phyloP scores from a whole-genome alignment of 768 basidiomycete species.

The Serendipita vermifera region DNA sequence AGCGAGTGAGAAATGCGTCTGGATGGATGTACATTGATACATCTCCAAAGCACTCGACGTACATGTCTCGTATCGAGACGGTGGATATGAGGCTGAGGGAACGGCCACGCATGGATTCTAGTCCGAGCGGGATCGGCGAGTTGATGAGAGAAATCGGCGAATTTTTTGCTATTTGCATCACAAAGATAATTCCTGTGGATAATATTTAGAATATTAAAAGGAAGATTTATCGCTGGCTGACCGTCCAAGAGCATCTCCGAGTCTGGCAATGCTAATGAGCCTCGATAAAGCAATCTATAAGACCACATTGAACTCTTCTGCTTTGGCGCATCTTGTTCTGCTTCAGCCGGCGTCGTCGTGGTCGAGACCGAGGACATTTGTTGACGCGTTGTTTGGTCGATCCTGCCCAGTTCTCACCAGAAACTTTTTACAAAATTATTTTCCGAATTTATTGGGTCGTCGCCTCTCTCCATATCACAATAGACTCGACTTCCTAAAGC shows the following conservation, averaged over 20 bases:
- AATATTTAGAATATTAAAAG: not conserved
- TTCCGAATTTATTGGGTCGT: too few relatives aligned
- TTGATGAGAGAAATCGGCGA: constrained; percentile 9
- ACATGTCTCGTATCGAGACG: not conserved
- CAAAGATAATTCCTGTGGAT: constrained; percentile 8
- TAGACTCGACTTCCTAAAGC: too few relatives aligned
- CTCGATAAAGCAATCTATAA: constrained; percentile 9
- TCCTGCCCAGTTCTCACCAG: too few relatives aligned
- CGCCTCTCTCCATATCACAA: too few relatives aligned
- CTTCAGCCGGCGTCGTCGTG: not conserved
- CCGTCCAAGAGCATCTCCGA: constrained; percentile 9
- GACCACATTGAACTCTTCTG: not conserved
- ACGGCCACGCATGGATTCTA: constrained; percentile 12
- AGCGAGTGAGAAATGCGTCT: not conserved
- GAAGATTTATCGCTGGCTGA: not conserved
- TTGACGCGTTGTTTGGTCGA: constrained; percentile 10
- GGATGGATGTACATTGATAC: constrained; percentile 11
- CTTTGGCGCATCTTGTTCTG: not conserved
- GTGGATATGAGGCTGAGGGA: constrained; percentile 2
- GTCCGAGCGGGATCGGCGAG: constrained; percentile 9
- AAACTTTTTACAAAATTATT: too few relatives aligned
- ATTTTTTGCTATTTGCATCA: not conserved
- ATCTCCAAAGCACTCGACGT: constrained; percentile 5
- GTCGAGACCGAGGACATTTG: constrained; percentile 4
- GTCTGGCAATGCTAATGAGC: constrained; percentile 11